These are phyloP conservation scores for Claviceps purpurea DNA, from an alignment of 2,329 filamentous ascomycete genomes.

Conservation along the genomic window DNA sequence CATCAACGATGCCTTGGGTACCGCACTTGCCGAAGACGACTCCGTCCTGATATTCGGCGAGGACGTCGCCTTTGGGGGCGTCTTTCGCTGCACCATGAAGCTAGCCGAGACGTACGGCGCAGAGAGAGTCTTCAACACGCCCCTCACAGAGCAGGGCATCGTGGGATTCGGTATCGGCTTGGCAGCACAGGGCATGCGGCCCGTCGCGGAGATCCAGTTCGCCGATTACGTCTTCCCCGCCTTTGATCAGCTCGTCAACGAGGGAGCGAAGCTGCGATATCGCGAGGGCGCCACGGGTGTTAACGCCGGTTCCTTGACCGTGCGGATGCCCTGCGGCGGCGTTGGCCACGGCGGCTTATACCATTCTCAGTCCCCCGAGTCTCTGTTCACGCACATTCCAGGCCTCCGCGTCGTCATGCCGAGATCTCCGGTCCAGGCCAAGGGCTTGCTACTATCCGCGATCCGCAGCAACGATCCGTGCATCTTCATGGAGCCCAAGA, in stretches of 20 bases:
- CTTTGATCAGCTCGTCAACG: conserved; percentile 89
- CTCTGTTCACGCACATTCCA: conserved; percentile 77
- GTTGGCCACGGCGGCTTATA: conserved; percentile 83
- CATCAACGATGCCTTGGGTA: conserved; percentile 78
- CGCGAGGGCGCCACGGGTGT: conserved; percentile 47
- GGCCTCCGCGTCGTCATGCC: conserved; percentile 78
- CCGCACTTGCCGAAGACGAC: conserved; percentile 71
- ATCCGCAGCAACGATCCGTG: conserved; percentile 77
- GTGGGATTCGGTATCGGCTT: conserved; percentile 85
- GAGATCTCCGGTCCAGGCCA: conserved; percentile 74
- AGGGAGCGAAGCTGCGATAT: conserved; percentile 80
- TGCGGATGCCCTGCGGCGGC: conserved; percentile 80
- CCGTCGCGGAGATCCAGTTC: conserved; percentile 90
- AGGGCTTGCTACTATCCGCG: conserved; percentile 66
- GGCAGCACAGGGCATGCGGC: conserved; percentile 82
- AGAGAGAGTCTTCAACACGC: conserved; percentile 91
- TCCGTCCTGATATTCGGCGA: conserved; percentile 87
- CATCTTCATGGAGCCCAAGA: conserved; percentile 89
- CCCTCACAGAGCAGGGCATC: conserved; percentile 86
- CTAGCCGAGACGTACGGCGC: conserved; percentile 76
- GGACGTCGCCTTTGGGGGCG: conserved; percentile 92
- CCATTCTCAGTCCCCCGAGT: conserved; percentile 81
- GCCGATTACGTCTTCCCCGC: conserved; percentile 90
- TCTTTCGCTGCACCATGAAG: conserved; percentile 90
- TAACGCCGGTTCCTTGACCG: conserved; percentile 64